A percentile compares a stretch with the other conserved stretches of the same genome.
phyloP scores from a whole-genome alignment of 2,329 filamentous ascomycete genomes.

The Alternaria sp. region DNA sequence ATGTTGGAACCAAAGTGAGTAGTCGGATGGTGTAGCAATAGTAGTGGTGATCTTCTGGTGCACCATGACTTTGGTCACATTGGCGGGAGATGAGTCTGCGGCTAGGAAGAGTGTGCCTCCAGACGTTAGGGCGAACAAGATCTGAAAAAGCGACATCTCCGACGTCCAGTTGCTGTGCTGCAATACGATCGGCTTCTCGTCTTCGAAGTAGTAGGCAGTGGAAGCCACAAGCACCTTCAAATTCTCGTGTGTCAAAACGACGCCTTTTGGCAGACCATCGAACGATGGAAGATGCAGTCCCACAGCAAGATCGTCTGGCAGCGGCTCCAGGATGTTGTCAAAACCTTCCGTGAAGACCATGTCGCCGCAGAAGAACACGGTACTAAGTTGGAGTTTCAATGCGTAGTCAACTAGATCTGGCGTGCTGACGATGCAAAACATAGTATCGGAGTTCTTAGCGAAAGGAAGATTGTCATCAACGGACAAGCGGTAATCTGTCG shows the following conservation, averaged over 20 bases:
- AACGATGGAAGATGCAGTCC: not conserved
- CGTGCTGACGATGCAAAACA: not conserved
- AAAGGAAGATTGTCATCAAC: not conserved
- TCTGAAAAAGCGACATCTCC: not conserved
- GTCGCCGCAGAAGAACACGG: not conserved
- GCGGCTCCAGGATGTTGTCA: conserved; percentile 5
- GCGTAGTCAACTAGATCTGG: not conserved
- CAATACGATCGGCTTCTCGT: not conserved
- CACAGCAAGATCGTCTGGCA: conserved; percentile 15
- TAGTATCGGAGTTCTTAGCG: not conserved
- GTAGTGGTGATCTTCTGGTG: conserved; percentile 1
- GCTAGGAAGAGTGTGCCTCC: conserved; percentile 1
- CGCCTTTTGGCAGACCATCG: not conserved
- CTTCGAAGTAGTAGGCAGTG: not conserved
- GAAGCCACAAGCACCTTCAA: not conserved
- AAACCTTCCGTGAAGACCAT: not conserved
- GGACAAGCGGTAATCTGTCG: not conserved
- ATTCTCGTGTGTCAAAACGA: conserved; percentile 1
- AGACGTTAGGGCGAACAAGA: not conserved
- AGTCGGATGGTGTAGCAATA: conserved; percentile 3
- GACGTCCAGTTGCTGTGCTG: not conserved
- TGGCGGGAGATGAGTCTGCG: not conserved
- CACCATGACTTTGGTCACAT: not conserved
- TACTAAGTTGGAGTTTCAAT: not conserved
- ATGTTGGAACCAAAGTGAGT: conserved; percentile 1